Conservation (phyloP, 169 alveolate genomes). For the Babesia divergens region DNA sequence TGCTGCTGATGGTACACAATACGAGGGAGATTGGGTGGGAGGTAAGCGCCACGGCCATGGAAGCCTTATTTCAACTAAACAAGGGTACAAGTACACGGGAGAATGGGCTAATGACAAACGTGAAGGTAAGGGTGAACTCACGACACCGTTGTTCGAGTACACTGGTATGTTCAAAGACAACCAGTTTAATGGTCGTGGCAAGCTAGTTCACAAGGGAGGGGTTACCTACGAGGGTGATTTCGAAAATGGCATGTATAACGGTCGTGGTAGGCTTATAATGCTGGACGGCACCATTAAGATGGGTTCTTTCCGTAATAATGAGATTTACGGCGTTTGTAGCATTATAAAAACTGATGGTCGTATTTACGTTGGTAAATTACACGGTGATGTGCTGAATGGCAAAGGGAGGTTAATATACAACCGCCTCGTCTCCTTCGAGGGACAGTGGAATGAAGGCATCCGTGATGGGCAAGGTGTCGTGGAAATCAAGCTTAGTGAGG, state of each 20-base stretch:
- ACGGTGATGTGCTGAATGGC: conserved; percentile 52
- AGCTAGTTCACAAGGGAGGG: conserved; percentile 23
- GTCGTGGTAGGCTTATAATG: conserved; percentile 53
- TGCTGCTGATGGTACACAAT: conserved; percentile 42
- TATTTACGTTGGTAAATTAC: conserved; percentile 49
- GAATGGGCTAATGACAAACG: conserved; percentile 48
- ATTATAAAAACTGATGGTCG: conserved; percentile 45
- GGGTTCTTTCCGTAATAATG: conserved; percentile 46
- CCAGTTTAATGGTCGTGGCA: conserved; percentile 37
- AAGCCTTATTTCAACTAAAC: conserved; percentile 12
- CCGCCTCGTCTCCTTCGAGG: conserved; percentile 31
- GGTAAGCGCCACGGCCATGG: conserved; percentile 64
- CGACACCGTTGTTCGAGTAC: conserved; percentile 21
- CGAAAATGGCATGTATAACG: conserved; percentile 40
- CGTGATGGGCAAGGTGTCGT: conserved; percentile 55
- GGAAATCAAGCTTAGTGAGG: conserved; percentile 1
- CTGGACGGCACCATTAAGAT: conserved; percentile 50
- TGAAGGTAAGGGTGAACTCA: conserved; percentile 48
- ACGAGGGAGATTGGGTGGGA: conserved; percentile 54
- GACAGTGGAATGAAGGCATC: conserved; percentile 49
- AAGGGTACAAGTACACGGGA: conserved; percentile 38
- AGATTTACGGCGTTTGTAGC: conserved; percentile 48
- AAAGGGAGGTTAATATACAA: conserved; percentile 39
- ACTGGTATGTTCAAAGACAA: conserved; percentile 47
- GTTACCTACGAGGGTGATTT: conserved; percentile 58